Conservation (phyloP, 192 early-diverging fungal species). For the Linnemannia schmuckeri region DNA sequence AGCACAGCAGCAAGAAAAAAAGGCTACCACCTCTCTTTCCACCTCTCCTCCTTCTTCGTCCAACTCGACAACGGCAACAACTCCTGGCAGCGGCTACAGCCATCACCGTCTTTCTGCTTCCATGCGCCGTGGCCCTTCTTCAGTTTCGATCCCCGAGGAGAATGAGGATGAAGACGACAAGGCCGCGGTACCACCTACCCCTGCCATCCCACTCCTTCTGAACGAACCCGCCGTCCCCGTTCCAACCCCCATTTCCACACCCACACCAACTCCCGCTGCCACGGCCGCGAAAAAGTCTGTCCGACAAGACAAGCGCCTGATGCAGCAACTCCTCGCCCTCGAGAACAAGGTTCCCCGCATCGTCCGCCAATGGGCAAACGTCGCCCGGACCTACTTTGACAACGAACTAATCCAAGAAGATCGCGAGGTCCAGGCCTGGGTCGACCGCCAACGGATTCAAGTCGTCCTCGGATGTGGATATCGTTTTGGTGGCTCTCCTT, state of each 20-base stretch:
- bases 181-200: not conserved
- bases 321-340: constrained; percentile 48
- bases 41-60: not conserved
- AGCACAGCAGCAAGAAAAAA: constrained; percentile 28
- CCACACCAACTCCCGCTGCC: not conserved
- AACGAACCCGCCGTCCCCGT: not conserved
- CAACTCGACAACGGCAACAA: not conserved
- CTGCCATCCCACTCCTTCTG: not conserved
- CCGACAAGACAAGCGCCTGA: constrained; percentile 33
- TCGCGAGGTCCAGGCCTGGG: constrained; percentile 35
- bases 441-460: constrained; percentile 47
- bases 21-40: not conserved
- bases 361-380: constrained; percentile 44
- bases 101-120: not conserved
- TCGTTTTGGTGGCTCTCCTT: not conserved
- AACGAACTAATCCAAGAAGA: constrained; percentile 43
- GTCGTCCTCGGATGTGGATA: constrained; percentile 28
- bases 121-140: constrained; percentile 23
- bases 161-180: constrained; percentile 38
- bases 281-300: constrained; percentile 4
- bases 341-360: constrained; percentile 48
- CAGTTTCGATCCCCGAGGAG: constrained; percentile 35
- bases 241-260: not conserved
- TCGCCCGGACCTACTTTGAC: constrained; percentile 34
- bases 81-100: not conserved